phyloP scores from a whole-genome alignment of 169 alveolate genomes.

The Hepatocystis sp. region DNA sequence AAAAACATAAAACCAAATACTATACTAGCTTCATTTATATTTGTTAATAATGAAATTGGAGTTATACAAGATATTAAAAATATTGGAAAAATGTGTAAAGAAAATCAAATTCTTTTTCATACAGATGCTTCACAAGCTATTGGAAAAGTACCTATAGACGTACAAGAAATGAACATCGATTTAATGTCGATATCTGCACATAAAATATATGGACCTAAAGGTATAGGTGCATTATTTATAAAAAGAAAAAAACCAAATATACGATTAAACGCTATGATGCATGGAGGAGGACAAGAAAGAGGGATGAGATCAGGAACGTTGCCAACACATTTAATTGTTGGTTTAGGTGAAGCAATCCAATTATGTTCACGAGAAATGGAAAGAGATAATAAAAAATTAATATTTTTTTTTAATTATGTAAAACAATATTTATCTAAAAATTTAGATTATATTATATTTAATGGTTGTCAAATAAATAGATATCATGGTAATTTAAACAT shows the following conservation, averaged over 20 bases:
- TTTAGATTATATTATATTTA: slow-evolving; percentile 89
- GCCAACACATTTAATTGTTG: slow-evolving; percentile 95
- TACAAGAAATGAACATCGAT: slow-evolving; percentile 93
- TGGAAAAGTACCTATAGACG: slow-evolving; percentile 96
- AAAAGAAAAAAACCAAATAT: slow-evolving; percentile 95
- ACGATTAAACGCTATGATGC: slow-evolving; percentile 94
- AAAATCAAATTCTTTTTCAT: slow-evolving; percentile 94
- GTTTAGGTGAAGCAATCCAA: slow-evolving; percentile 97
- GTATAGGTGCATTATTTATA: slow-evolving; percentile 98
- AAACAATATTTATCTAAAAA: slow-evolving; percentile 76
- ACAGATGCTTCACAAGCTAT: slow-evolving; percentile 96
- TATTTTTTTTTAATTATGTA: slow-evolving; percentile 88
- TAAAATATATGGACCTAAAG: slow-evolving; percentile 99
- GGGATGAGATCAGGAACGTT: slow-evolving; percentile 98
- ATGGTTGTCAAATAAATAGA: slow-evolving; percentile 88
- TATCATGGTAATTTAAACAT: slow-evolving; percentile 95
- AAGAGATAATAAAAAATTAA: slow-evolving; percentile 92
- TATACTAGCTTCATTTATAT: slow-evolving; percentile 94
- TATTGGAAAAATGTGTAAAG: slow-evolving; percentile 95
- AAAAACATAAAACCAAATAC: slow-evolving; percentile 95
- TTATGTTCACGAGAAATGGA: slow-evolving; percentile 94
- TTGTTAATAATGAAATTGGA: slow-evolving; percentile 98
- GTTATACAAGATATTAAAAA: slow-evolving; percentile 95
- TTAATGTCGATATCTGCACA: slow-evolving; percentile 96
- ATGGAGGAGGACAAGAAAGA: slow-evolving; percentile 99